Evolutionary conservation across 345 rosid genomes (phyloP).

Genomic region (Murraya koenigii): DNA sequence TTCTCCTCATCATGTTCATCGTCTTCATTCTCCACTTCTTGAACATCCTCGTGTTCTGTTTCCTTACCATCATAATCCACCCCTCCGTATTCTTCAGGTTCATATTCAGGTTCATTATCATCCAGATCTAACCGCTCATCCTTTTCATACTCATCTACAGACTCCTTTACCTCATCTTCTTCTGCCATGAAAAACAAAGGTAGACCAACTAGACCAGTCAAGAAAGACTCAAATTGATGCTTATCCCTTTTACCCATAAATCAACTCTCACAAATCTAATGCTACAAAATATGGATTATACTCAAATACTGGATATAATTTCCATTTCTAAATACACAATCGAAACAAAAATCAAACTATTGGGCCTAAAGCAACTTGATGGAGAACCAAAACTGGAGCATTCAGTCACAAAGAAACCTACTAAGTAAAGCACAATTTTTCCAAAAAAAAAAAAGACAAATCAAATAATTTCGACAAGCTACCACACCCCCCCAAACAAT

Average conservation of each 20-base stretch:
- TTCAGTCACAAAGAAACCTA: not conserved
- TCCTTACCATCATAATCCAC: constrained; percentile 82
- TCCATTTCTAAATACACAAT: not conserved
- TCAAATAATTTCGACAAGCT: not conserved
- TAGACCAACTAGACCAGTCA: constrained; percentile 45
- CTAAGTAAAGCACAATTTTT: not conserved
- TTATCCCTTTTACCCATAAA: constrained; percentile 10
- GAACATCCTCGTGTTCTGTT: constrained; percentile 52
- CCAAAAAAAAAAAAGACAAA: not conserved
- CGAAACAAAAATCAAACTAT: not conserved
- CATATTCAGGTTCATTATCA: constrained; percentile 76
- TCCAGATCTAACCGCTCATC: constrained; percentile 81
- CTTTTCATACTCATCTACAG: constrained; percentile 64
- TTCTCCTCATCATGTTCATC: constrained; percentile 64
- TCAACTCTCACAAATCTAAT: not conserved
- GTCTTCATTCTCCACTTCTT: constrained; percentile 47
- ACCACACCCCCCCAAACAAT: not conserved
- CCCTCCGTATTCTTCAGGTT: constrained; percentile 53
- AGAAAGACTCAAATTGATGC: constrained; percentile 28
- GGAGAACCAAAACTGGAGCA: not conserved
- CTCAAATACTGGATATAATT: not conserved
- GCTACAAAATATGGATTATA: not conserved
- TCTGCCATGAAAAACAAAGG: constrained; percentile 55
- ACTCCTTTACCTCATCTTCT: constrained; percentile 58
- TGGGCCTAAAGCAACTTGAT: not conserved